Percentiles rank a stretch among this genome's conserved stretches.
These are phyloP conservation scores for Aquilaria agallochum DNA, from an alignment of 441 rosid genomes.

Conservation along the genomic window DNA sequence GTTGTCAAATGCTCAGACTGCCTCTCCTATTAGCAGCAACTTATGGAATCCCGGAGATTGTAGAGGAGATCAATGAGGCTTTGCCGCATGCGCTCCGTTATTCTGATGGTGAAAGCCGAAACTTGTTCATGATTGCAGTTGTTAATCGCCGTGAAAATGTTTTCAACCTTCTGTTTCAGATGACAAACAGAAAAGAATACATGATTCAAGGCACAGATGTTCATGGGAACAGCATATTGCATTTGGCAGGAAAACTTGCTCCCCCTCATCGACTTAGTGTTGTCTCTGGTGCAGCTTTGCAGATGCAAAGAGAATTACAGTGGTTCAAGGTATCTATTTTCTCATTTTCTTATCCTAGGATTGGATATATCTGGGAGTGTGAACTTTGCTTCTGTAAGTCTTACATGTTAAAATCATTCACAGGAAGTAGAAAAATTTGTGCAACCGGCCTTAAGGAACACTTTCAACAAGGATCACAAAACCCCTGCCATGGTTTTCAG, in stretches of 20 bases:
- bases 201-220: slow-evolving; percentile 23
- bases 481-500: slow-evolving; percentile 25
- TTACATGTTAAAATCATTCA: neutral
- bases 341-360: slow-evolving; percentile 2
- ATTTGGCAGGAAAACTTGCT: slow-evolving; percentile 37
- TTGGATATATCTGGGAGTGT: neutral
- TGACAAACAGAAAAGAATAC: slow-evolving; percentile 21
- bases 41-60: neutral
- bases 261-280: slow-evolving; percentile 29
- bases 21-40: neutral
- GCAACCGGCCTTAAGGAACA: neutral
- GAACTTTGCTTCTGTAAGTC: neutral
- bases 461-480: slow-evolving; percentile 18
- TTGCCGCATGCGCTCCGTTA: neutral
- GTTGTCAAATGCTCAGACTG: neutral
- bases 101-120: neutral
- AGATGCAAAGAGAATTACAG: slow-evolving; percentile 47
- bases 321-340: slow-evolving; percentile 40
- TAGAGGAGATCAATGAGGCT: neutral
- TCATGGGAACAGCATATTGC: slow-evolving; percentile 29
- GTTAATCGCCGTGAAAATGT: slow-evolving; percentile 20
- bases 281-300: slow-evolving; percentile 40
- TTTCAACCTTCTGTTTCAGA: slow-evolving; percentile 28
- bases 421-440: slow-evolving; percentile 14
- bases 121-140: neutral